These are phyloP conservation scores for Globisporangium spiculum DNA, from an alignment of 352 stramenopile species.

Conservation along the genomic window DNA sequence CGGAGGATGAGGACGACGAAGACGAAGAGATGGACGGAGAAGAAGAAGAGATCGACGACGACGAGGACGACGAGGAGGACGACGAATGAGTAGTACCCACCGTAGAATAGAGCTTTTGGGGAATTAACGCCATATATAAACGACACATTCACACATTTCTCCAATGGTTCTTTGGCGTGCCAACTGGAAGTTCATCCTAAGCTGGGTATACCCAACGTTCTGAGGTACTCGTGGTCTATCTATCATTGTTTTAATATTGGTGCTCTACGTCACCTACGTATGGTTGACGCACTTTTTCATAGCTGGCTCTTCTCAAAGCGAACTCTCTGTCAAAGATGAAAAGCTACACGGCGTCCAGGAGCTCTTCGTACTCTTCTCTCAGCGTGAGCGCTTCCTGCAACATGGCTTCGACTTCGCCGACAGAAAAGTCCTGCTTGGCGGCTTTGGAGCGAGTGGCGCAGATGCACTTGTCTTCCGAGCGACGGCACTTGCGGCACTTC, in stretches of 20 bases:
- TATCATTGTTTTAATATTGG: background rate
- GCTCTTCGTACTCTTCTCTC: conserved; percentile 66
- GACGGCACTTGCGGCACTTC: conserved; percentile 76
- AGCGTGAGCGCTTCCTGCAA: conserved; percentile 66
- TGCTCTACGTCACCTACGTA: too few species aligned
- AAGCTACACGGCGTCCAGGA: conserved; percentile 35
- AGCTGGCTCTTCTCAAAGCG: background rate
- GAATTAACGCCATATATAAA: conserved; percentile 14
- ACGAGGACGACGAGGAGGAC: conserved; percentile 38
- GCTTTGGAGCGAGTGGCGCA: conserved; percentile 31
- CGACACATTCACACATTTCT: conserved; percentile 9
- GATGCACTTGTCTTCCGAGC: conserved; percentile 54
- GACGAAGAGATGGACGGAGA: conserved; percentile 36
- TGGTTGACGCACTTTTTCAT: background rate
- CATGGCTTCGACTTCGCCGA: conserved; percentile 58
- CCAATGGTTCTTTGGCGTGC: background rate
- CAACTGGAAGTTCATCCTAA: background rate
- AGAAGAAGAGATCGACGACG: conserved; percentile 31
- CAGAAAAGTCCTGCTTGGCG: conserved; percentile 39
- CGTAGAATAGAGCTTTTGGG: conserved; percentile 17
- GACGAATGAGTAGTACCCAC: conserved; percentile 30
- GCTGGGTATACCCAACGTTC: background rate
- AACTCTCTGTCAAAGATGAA: background rate
- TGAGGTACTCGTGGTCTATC: background rate
- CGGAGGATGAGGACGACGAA: conserved; percentile 47